phyloP scores from a whole-genome alignment of 2,329 filamentous ascomycete species.

The Penicillium sp. region DNA sequence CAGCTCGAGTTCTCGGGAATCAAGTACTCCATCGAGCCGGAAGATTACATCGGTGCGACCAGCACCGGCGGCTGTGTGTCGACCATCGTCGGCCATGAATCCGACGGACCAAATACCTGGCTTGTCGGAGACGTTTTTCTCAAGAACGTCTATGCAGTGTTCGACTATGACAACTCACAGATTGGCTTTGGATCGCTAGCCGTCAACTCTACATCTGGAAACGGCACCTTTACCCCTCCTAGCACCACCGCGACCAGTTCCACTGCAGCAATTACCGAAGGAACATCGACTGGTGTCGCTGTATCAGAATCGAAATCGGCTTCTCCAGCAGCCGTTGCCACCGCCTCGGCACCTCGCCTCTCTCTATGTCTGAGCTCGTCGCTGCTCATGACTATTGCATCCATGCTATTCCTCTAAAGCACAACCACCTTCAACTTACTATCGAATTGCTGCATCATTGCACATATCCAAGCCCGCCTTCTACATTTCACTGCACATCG shows the following conservation, averaged over 20 bases:
- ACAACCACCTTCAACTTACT: not conserved
- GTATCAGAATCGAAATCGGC: slow-evolving; percentile 4
- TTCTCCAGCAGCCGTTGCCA: slow-evolving; percentile 2
- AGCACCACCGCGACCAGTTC: slow-evolving; percentile 9
- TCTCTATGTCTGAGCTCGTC: slow-evolving; percentile 14
- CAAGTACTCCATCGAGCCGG: slow-evolving; percentile 61
- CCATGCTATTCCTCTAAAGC: slow-evolving; percentile 14
- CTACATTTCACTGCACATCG: not conserved
- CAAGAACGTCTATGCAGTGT: slow-evolving; percentile 84
- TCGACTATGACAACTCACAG: slow-evolving; percentile 62
- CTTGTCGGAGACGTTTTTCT: slow-evolving; percentile 80
- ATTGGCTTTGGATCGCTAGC: slow-evolving; percentile 35
- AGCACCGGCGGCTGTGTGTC: slow-evolving; percentile 50
- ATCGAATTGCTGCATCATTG: not conserved
- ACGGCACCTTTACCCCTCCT: slow-evolving; percentile 17
- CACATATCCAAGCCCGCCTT: not conserved
- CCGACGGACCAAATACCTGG: slow-evolving; percentile 62
- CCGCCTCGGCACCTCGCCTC: slow-evolving; percentile 13
- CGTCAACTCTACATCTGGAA: slow-evolving; percentile 10
- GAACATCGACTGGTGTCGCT: slow-evolving; percentile 3
- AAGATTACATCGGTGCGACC: slow-evolving; percentile 62
- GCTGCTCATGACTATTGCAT: slow-evolving; percentile 11
- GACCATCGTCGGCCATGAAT: slow-evolving; percentile 68
- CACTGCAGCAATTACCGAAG: slow-evolving; percentile 1
- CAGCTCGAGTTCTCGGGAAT: slow-evolving; percentile 64